A percentile compares a stretch with the other conserved stretches of the same genome.
These are phyloP conservation scores for Ceratobasidium sp. DNA, from an alignment of 1,284 basidiomycete genomes.

Conservation along the genomic window DNA sequence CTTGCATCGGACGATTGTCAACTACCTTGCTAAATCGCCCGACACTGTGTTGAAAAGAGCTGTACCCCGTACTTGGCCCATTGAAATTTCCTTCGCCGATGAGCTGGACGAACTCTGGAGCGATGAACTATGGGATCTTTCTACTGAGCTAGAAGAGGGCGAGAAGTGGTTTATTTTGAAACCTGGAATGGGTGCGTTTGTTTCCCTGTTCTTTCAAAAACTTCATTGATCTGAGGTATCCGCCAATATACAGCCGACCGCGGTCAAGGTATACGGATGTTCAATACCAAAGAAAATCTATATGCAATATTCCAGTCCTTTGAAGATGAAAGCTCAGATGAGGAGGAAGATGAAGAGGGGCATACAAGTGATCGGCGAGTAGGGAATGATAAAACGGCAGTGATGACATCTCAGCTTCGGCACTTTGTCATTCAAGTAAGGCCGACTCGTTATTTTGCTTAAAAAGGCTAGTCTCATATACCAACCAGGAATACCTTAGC, in stretches of 20 bases:
- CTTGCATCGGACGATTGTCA: constrained; percentile 81
- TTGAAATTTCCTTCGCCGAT: constrained; percentile 93
- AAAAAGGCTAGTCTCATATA: constrained; percentile 18
- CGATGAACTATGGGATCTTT: constrained; percentile 94
- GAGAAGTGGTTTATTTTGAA: constrained; percentile 93
- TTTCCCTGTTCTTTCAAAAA: no score
- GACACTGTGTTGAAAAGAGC: constrained; percentile 67
- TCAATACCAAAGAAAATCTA: constrained; percentile 82
- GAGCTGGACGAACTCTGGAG: constrained; percentile 95
- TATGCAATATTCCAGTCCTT: constrained; percentile 87
- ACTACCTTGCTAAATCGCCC: constrained; percentile 81
- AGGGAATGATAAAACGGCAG: constrained; percentile 63
- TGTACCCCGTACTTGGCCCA: constrained; percentile 85
- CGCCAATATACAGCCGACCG: constrained; percentile 71
- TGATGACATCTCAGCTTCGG: constrained; percentile 88
- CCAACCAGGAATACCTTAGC: constrained; percentile 81
- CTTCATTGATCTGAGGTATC: no score
- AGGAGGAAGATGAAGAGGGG: constrained; percentile 57
- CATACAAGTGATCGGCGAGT: constrained; percentile 25
- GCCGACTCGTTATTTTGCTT: constrained; percentile 45
- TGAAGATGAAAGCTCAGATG: constrained; percentile 69
- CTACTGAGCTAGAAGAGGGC: constrained; percentile 55
- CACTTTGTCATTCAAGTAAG: constrained; percentile 96
- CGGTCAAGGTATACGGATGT: constrained; percentile 94
- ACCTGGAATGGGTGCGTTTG: constrained; percentile 81